Percentiles rank a stretch among this genome's conserved stretches.
phyloP scores from a whole-genome alignment of 345 rosid species.

The Eucalyptus pauciflora region DNA sequence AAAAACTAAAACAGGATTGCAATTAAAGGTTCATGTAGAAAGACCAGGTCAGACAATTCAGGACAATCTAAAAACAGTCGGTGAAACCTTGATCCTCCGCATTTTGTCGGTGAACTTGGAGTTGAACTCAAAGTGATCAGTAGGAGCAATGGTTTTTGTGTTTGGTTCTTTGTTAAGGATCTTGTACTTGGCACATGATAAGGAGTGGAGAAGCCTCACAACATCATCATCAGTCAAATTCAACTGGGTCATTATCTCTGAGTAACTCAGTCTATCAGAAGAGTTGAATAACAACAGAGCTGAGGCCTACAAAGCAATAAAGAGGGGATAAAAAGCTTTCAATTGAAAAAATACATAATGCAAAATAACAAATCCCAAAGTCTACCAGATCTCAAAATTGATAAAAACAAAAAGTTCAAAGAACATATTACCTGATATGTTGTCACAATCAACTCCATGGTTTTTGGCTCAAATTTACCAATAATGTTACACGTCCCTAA shows the following conservation, averaged over 20 bases:
- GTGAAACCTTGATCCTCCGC: constrained; percentile 86
- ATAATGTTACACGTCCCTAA: constrained; percentile 47
- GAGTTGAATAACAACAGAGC: constrained; percentile 77
- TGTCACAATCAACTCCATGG: constrained; percentile 55
- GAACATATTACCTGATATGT: constrained; percentile 57
- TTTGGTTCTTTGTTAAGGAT: constrained; percentile 57
- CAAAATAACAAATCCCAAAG: not conserved
- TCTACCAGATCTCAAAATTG: not conserved
- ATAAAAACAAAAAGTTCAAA: not conserved
- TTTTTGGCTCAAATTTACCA: constrained; percentile 57
- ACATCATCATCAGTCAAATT: constrained; percentile 83
- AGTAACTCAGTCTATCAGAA: constrained; percentile 64
- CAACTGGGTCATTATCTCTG: constrained; percentile 71
- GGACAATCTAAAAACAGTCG: not conserved
- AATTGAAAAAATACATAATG: not conserved
- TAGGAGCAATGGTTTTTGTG: constrained; percentile 44
- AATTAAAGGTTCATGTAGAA: not conserved
- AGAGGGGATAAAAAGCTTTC: not conserved
- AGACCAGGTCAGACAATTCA: not conserved
- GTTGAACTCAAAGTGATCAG: constrained; percentile 61
- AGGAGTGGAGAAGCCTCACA: constrained; percentile 81
- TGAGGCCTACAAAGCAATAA: constrained; percentile 48
- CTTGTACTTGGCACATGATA: constrained; percentile 79
- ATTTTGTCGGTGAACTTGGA: constrained; percentile 71
- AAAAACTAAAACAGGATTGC: not conserved